phyloP scores from a whole-genome alignment of 805 yeast species.

The Ogataea glucozyma region DNA sequence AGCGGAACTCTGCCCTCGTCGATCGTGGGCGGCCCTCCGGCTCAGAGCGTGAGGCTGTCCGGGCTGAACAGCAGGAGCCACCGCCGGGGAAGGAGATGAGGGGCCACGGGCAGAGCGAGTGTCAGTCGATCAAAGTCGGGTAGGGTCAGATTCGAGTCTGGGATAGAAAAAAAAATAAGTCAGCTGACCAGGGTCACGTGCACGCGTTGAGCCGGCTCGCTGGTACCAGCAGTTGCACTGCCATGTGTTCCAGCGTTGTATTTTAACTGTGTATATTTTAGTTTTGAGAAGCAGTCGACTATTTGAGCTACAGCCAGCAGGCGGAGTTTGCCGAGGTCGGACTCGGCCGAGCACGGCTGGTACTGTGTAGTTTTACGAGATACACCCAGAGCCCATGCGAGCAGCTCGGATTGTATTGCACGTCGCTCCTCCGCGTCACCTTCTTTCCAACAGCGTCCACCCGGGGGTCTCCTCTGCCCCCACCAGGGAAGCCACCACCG shows the following conservation, averaged over 20 bases:
- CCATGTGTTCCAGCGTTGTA: no score
- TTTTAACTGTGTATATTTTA: conserved; percentile 3
- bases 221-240: background rate
- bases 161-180: no score
- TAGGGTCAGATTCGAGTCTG: no score
- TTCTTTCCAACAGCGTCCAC: no score
- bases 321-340: background rate
- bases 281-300: background rate
- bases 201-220: no score
- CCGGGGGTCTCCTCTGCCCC: background rate
- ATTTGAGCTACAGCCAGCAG: background rate
- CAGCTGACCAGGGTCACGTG: no score
- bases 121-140: background rate
- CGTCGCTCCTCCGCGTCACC: no score
- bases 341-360: no score
- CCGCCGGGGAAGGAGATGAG: conserved; percentile 22
- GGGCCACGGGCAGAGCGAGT: no score
- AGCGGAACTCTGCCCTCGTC: conserved; percentile 77
- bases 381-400: no score
- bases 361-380: no score
- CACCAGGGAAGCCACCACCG: conserved; percentile 4
- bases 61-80: conserved; percentile 17
- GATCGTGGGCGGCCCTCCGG: conserved; percentile 15
- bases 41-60: conserved; percentile 18
- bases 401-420: no score